Conservation (phyloP, 805 yeast genomes). For the Lipomyces orientalis region DNA sequence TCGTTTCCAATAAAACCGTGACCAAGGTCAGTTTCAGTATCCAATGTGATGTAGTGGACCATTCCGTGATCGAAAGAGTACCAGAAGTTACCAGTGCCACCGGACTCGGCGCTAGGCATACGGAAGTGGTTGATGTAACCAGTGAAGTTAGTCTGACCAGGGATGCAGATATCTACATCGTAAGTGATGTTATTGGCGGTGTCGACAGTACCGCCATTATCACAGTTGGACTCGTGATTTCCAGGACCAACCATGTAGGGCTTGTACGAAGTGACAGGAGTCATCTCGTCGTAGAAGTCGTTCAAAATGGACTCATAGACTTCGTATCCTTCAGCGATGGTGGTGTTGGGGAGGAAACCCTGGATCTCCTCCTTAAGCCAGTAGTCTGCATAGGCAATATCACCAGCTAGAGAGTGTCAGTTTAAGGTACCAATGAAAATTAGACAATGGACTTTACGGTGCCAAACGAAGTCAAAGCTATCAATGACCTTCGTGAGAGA, state of each 20-base stretch:
- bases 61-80: conserved; percentile 43
- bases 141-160: conserved; percentile 42
- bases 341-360: conserved; percentile 22
- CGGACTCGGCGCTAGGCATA: conserved; percentile 41
- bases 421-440: conserved; percentile 11
- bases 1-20: conserved; percentile 35
- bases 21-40: conserved; percentile 43
- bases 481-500: conserved; percentile 29
- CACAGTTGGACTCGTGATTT: conserved; percentile 38
- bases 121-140: conserved; percentile 40
- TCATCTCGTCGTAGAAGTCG: conserved; percentile 36
- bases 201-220: conserved; percentile 28
- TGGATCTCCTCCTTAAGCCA: conserved; percentile 41
- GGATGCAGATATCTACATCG: conserved; percentile 32
- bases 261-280: conserved; percentile 27
- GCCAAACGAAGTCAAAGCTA: conserved; percentile 27
- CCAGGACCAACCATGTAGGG: conserved; percentile 40
- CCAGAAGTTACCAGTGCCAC: conserved; percentile 42
- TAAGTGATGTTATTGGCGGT: conserved; percentile 30
- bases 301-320: conserved; percentile 29
- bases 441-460: conserved; percentile 21
- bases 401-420: conserved; percentile 40
- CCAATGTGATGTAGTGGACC: conserved; percentile 41
- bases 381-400: conserved; percentile 45
- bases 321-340: conserved; percentile 24